Evolutionary conservation across 192 early-diverging fungal species (phyloP).

Genomic region (Mortierella claussenii): DNA sequence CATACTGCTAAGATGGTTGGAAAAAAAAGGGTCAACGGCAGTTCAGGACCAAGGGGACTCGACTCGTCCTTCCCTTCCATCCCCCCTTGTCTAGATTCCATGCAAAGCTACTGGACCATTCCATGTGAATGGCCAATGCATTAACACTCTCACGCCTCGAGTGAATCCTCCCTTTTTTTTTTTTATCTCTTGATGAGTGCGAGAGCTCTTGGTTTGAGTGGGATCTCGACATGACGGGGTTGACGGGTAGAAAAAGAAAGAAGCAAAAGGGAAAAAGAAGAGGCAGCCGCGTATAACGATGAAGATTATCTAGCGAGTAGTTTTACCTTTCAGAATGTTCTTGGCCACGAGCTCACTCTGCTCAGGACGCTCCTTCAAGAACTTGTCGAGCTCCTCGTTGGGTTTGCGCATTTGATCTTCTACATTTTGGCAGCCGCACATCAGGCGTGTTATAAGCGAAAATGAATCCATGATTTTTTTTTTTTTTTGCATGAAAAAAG

Average conservation of each 20-base stretch:
- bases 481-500: too few species aligned
- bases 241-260: neutral
- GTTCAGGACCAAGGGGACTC: too few species aligned
- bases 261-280: neutral
- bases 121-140: too few species aligned
- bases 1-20: too few species aligned
- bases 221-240: neutral
- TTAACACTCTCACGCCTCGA: slow-evolving; percentile 25
- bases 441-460: too few species aligned
- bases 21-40: too few species aligned
- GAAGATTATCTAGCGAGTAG: neutral
- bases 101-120: too few species aligned
- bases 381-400: slow-evolving; percentile 57
- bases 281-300: neutral
- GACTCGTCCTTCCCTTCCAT: too few species aligned
- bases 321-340: slow-evolving; percentile 67
- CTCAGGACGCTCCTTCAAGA: slow-evolving; percentile 67
- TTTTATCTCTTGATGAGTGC: neutral
- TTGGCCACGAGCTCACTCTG: slow-evolving; percentile 63
- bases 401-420: slow-evolving; percentile 43
- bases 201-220: neutral
- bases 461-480: too few species aligned
- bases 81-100: too few species aligned
- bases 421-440: too few species aligned
- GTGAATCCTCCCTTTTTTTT: neutral